phyloP scores from a whole-genome alignment of 2,329 filamentous ascomycete genomes.

The Mycosphaerella sp. region DNA sequence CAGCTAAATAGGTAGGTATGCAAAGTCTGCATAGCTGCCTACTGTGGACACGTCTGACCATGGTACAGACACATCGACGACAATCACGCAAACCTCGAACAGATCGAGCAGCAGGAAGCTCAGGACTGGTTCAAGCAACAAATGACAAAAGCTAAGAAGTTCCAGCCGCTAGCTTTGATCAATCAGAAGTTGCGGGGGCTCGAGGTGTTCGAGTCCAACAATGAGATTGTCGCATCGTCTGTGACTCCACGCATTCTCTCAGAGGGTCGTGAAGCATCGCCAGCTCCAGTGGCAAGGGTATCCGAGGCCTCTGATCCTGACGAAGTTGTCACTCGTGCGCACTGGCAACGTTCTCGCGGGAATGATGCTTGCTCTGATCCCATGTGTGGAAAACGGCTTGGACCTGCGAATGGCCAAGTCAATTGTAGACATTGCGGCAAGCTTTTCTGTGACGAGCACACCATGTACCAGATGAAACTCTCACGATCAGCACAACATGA shows the following conservation, averaged over 20 bases:
- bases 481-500: conserved; percentile 85
- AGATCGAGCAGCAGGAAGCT: conserved; percentile 84
- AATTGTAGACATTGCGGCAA: conserved; percentile 92
- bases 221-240: conserved; percentile 44
- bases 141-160: conserved; percentile 85
- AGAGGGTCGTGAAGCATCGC: conserved; percentile 26
- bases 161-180: conserved; percentile 82
- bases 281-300: conserved; percentile 26
- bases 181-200: conserved; percentile 91
- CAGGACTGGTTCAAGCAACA: conserved; percentile 97
- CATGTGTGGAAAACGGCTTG: conserved; percentile 71
- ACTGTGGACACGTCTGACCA: conserved; percentile 15
- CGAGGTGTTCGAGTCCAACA: conserved; percentile 91
- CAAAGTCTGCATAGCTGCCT: neutral
- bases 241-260: conserved; percentile 21
- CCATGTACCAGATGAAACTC: conserved; percentile 99
- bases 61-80: conserved; percentile 69
- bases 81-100: conserved; percentile 80
- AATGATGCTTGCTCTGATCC: conserved; percentile 84
- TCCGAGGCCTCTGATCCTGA: conserved; percentile 62
- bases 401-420: conserved; percentile 72
- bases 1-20: conserved; percentile 70
- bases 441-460: conserved; percentile 94
- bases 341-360: conserved; percentile 76
- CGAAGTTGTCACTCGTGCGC: conserved; percentile 75